A percentile compares a stretch with the other conserved stretches of the same genome.
These are phyloP conservation scores for Podospora pseudoanserina DNA, from an alignment of 495 filamentous ascomycete species.

Conservation along the genomic window DNA sequence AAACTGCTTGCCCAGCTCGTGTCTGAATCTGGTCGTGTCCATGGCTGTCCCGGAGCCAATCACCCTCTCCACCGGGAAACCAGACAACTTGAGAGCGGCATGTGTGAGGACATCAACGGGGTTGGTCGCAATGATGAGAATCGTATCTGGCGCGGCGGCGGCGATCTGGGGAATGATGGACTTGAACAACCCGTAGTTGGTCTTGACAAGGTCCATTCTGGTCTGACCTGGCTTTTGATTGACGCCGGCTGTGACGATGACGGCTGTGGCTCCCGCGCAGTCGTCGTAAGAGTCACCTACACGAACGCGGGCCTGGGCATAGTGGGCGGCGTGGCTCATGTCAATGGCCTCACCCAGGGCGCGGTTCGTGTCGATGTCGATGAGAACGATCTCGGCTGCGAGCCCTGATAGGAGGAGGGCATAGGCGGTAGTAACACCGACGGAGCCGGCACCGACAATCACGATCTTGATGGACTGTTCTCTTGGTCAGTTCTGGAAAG, in stretches of 20 bases:
- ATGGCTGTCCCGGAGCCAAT: slow-evolving; percentile 36
- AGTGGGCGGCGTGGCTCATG: slow-evolving; percentile 37
- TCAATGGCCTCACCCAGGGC: slow-evolving; percentile 39
- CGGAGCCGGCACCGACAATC: slow-evolving; percentile 52
- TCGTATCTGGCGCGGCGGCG: slow-evolving; percentile 28
- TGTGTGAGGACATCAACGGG: slow-evolving; percentile 36
- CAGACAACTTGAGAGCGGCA: slow-evolving; percentile 26
- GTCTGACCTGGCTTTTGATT: slow-evolving; percentile 37
- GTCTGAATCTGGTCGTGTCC: slow-evolving; percentile 33
- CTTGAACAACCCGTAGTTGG: slow-evolving; percentile 30
- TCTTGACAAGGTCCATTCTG: slow-evolving; percentile 30
- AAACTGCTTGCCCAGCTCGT: slow-evolving; percentile 31
- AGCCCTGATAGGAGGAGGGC: slow-evolving; percentile 50
- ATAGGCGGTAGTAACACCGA: slow-evolving; percentile 54
- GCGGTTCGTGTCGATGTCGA: slow-evolving; percentile 34
- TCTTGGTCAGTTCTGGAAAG: not conserved
- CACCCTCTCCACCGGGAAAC: slow-evolving; percentile 30
- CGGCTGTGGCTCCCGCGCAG: slow-evolving; percentile 50
- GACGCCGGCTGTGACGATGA: slow-evolving; percentile 46
- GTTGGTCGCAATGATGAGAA: slow-evolving; percentile 34
- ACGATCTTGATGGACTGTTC: slow-evolving; percentile 31
- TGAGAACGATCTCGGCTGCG: slow-evolving; percentile 49
- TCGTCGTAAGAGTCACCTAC: slow-evolving; percentile 32
- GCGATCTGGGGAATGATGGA: slow-evolving; percentile 29
- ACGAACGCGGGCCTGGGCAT: slow-evolving; percentile 33